A percentile compares a stretch with the other conserved stretches of the same genome.
phyloP scores from a whole-genome alignment of 768 basidiomycete species.

The Boletellus sp. region DNA sequence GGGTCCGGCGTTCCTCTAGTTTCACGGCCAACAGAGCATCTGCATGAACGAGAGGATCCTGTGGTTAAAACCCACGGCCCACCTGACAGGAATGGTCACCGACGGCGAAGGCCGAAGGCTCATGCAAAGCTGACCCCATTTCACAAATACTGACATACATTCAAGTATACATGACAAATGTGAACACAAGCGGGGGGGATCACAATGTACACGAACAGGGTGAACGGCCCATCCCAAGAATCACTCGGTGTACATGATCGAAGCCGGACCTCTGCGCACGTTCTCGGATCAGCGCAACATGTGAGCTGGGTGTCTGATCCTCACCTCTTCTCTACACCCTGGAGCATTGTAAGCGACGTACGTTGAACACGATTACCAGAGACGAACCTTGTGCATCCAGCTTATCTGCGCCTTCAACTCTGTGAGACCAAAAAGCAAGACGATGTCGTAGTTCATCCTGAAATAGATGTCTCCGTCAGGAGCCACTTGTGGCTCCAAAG shows the following conservation, averaged over 20 bases:
- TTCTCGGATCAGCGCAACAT: not conserved
- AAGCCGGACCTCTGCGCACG: constrained; percentile 4
- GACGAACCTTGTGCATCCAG: constrained; percentile 35
- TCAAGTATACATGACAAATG: too few relatives aligned
- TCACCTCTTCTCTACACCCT: constrained; percentile 8
- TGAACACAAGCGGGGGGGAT: too few relatives aligned
- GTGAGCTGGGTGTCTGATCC: not conserved
- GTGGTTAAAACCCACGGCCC: too few relatives aligned
- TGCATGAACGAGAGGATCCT: too few relatives aligned
- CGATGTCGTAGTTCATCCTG: constrained; percentile 27
- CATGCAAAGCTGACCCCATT: too few relatives aligned
- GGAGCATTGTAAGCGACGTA: not conserved
- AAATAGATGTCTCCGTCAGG: constrained; percentile 10
- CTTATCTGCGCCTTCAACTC: constrained; percentile 45
- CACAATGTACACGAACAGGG: too few relatives aligned
- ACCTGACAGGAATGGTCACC: too few relatives aligned
- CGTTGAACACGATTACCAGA: not conserved
- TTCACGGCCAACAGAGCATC: too few relatives aligned
- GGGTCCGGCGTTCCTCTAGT: too few relatives aligned
- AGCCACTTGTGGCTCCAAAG: not conserved
- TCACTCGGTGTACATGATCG: constrained; percentile 3
- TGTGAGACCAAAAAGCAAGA: constrained; percentile 40
- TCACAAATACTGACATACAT: too few relatives aligned
- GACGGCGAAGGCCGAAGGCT: too few relatives aligned
- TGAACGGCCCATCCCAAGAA: not conserved